phyloP scores from a whole-genome alignment of 495 filamentous ascomycete species.

The Cryomyces antarcticus region DNA sequence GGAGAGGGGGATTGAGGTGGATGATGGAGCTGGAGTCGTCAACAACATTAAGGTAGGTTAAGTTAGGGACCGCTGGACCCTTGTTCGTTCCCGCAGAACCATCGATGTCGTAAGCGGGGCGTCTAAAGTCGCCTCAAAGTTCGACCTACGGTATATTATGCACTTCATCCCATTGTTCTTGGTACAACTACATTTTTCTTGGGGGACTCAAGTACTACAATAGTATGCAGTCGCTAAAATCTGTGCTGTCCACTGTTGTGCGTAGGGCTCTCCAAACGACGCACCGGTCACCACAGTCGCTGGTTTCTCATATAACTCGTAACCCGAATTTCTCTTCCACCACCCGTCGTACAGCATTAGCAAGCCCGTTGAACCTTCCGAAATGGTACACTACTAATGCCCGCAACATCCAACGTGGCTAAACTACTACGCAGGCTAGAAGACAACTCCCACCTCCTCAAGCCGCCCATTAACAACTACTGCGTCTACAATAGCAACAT shows the following conservation, averaged over 20 bases:
- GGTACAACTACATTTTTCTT: too few species aligned
- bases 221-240: neutral
- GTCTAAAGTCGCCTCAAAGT: too few species aligned
- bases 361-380: constrained; percentile 45
- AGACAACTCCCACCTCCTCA: constrained; percentile 76
- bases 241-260: neutral
- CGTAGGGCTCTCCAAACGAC: neutral
- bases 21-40: too few species aligned
- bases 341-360: neutral
- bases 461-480: constrained; percentile 93
- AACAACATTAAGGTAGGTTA: too few species aligned
- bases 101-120: too few species aligned
- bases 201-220: too few species aligned
- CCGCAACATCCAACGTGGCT: neutral
- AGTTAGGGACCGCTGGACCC: too few species aligned
- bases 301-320: neutral
- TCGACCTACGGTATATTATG: too few species aligned
- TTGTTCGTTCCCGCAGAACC: too few species aligned
- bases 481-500: constrained; percentile 73
- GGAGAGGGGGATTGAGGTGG: too few species aligned
- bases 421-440: constrained; percentile 44
- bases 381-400: constrained; percentile 41
- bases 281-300: neutral
- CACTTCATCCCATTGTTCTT: too few species aligned
- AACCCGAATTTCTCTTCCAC: neutral